phyloP scores from a whole-genome alignment of 176 grass and related monocot genomes.

The Aegilops longissima region DNA sequence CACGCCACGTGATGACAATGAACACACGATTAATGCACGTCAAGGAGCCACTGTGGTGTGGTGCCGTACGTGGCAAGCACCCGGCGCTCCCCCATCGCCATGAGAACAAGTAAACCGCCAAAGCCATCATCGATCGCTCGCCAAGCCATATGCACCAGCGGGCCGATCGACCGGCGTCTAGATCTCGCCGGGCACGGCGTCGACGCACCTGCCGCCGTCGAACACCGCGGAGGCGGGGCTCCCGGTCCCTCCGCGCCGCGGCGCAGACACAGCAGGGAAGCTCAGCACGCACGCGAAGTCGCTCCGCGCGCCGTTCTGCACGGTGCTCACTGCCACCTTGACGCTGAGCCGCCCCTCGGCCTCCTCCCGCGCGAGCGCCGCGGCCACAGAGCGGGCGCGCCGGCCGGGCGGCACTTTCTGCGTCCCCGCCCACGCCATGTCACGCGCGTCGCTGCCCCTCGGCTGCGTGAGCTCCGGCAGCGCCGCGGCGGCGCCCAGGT shows the following conservation, averaged over 20 bases:
- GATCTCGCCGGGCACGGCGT: slow-evolving; percentile 23
- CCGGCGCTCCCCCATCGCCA: no score
- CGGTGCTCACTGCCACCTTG: slow-evolving; percentile 15
- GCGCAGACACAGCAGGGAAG: background rate
- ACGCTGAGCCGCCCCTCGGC: slow-evolving; percentile 2
- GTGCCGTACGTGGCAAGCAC: no score
- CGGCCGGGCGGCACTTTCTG: slow-evolving; percentile 22
- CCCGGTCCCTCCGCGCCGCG: background rate
- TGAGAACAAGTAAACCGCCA: background rate
- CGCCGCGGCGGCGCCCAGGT: slow-evolving; percentile 16
- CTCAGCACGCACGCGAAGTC: slow-evolving; percentile 38
- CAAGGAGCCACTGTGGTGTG: no score
- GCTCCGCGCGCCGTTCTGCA: slow-evolving; percentile 20
- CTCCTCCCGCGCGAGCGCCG: slow-evolving; percentile 17
- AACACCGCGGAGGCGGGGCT: background rate
- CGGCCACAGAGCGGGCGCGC: background rate
- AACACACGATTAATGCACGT: background rate
- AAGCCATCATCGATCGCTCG: no score
- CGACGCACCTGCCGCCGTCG: slow-evolving; percentile 31
- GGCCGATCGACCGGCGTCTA: background rate
- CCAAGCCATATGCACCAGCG: no score
- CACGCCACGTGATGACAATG: no score
- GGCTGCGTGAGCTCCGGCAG: slow-evolving; percentile 15
- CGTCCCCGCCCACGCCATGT: slow-evolving; percentile 16
- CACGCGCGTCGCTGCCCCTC: background rate